Base-by-base conservation (phyloP, 805 yeast genomes). In the Torulaspora quercuum region DNA sequence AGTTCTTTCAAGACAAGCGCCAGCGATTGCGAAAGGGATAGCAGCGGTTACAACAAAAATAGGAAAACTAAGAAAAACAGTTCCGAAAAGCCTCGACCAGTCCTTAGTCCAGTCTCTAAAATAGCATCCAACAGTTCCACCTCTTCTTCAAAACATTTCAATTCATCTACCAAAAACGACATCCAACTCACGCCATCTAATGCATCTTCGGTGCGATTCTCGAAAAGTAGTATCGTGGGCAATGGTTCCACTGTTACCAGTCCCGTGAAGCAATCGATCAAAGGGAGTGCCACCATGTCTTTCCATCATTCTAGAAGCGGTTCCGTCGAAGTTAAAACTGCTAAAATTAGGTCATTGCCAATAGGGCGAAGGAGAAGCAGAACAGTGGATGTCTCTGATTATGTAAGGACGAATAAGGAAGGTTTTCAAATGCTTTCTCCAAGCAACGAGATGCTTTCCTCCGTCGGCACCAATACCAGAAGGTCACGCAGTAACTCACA, bases 291-390 rank as follows among this genome's bases (percentile, higher is more conserved):
- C 27, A 15, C 27, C 17, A 23, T 21, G 17, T 13, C 37, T 7
- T 31, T 20, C 26, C 29, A 17, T 31, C 45, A 38, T 21, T 28
- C 39, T 12, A 42, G 39, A 28, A 35, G 40, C 32, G 27, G 37
- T 16, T 38, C 42, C 10, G 28, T 35, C 10, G 40, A 44, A 17
- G 32, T 42, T 14, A 35, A 44, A 16, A 20, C 37, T 11, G 28
- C 36, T 2, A 33, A 35, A 21, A 19, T 33, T 4, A 29, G 36
- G 15, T 25, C 40, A 2, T 25, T 33, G 10, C 21, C 35, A 23
- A 42, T 36, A 2, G 47, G 42, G 6, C 50, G 64, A 34, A 48
- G 53, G 33, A 54, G 64, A 32, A 59, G 64, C 40, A 54, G 50
- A 31, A 59, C 64, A 0, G 50, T 58, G 7, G 64, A 57, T 24